Evolutionary conservation across 2,329 filamentous ascomycete species (phyloP), one percentile per base, ranked within the genome.

Genomic region (Epichloe coenophiala): DNA sequence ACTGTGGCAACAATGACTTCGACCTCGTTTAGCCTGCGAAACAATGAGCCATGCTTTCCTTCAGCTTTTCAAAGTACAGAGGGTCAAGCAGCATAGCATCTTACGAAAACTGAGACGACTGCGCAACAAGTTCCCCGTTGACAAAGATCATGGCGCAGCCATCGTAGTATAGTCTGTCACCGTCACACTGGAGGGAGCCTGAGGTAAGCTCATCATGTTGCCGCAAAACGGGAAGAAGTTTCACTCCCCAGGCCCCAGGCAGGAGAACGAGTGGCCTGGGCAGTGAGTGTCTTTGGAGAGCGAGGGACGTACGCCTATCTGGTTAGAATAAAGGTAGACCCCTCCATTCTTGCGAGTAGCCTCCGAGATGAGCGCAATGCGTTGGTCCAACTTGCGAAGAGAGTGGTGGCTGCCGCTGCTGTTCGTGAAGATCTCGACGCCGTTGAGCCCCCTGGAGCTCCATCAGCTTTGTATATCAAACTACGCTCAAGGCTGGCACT

Each of bases 1-100:
- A 86, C 71, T 0, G 80, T 85, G 3, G 82, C 83, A 5, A 74
- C 77, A 17, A 83, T 66, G 4, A 86, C 80, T 57, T 86, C 81
- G 5, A 86, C 81, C 21, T 51, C 49, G 35, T 51, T 51, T 31
- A 47, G 31, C 19, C 48, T 43, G 33, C 35, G 21, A 15, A 39
- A n/a, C 31, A 15, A 11, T 49, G 27, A 44, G 48, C 35, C 40
- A 44, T 9, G 23, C 11, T 12, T 31, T 38, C 23, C 13, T 35
- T 43, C 17, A 5, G 17, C 3, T n/a, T 21, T 36, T 38, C 31
- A 37, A 37, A n/a, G 31, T 21, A 23, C 27, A 31, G 9, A 15
- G 19, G 38, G 4, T 23, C 17, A 27, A n/a, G 71, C 70, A 78
- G 81, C 52, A 2, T 84, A 60, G 37, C 27, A 27, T 48, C 46